Conservation (phyloP, 192 early-diverging fungal species). For the Coemansia guatemalensis region DNA sequence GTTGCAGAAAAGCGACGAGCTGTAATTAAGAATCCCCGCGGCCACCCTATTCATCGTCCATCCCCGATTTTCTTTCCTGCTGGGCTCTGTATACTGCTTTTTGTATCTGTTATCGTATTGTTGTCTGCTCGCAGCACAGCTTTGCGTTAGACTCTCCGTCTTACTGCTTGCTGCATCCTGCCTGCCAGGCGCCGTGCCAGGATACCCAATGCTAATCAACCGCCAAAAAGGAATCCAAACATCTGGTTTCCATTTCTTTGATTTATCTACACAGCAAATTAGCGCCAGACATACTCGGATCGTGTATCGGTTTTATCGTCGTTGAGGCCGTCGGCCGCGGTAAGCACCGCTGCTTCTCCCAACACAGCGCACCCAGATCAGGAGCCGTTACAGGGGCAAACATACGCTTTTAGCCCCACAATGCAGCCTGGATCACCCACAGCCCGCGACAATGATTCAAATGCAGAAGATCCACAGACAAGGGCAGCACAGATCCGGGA, state of each 20-base stretch:
- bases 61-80: background rate
- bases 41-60: background rate
- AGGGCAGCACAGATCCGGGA: background rate
- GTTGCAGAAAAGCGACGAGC: background rate
- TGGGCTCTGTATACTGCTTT: background rate
- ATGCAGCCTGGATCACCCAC: background rate
- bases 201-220: background rate
- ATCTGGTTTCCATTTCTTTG: background rate
- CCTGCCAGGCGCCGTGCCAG: background rate
- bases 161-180: background rate
- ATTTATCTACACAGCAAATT: conserved; percentile 1
- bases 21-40: background rate
- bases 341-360: background rate
- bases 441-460: background rate
- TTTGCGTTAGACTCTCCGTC: background rate
- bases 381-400: background rate
- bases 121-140: background rate
- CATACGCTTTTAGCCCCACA: background rate
- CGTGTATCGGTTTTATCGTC: conserved; percentile 50
- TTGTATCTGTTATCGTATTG: background rate
- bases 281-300: conserved; percentile 56
- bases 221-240: background rate
- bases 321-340: conserved; percentile 18
- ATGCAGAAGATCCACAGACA: background rate
- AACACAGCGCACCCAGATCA: background rate